phyloP scores from a whole-genome alignment of 495 filamentous ascomycete species.

The Neurospora sp. region DNA sequence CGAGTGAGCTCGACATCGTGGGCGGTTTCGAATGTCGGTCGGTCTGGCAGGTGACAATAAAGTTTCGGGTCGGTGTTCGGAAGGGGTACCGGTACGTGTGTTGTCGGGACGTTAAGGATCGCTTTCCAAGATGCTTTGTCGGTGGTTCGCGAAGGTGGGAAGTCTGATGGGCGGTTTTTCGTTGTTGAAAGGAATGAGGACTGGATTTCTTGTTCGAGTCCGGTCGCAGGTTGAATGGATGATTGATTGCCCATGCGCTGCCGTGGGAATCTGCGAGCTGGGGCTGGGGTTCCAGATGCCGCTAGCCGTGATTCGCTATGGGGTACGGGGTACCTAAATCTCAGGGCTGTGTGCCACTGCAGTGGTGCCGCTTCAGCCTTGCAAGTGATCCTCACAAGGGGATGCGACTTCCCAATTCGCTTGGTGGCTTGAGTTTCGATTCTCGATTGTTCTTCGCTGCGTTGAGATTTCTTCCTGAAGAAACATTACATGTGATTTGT shows the following conservation, averaged over 20 bases:
- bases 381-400: background rate
- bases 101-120: background rate
- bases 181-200: background rate
- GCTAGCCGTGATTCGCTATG: background rate
- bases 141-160: background rate
- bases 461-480: background rate
- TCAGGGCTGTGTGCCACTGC: background rate
- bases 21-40: background rate
- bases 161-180: background rate
- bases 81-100: background rate
- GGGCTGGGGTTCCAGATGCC: background rate
- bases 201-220: background rate
- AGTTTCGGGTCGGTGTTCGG: background rate
- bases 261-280: background rate
- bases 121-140: background rate
- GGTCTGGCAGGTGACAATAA: background rate
- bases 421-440: background rate
- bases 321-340: background rate
- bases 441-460: background rate
- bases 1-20: constrained; percentile 40
- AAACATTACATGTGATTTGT: background rate
- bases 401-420: background rate
- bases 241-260: background rate
- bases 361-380: background rate
- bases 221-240: background rate